Conservation (phyloP, 768 basidiomycete species). For the Tulasnella sp. region DNA sequence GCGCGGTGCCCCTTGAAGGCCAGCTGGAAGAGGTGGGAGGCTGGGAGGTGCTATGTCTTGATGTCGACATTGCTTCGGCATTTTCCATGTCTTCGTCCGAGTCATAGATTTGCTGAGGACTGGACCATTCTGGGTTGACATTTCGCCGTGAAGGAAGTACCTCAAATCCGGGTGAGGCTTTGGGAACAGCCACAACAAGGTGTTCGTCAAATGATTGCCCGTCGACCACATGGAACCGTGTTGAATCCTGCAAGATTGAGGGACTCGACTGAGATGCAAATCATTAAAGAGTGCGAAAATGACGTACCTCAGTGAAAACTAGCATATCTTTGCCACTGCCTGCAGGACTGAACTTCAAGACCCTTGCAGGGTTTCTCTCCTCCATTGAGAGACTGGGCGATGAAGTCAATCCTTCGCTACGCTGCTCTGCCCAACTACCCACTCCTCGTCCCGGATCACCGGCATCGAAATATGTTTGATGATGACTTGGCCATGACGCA, state of each 20-base stretch:
- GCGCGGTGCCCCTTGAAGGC: background rate
- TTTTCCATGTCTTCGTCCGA: background rate
- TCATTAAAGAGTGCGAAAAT: background rate
- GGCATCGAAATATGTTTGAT: constrained; percentile 46
- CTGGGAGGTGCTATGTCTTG: background rate
- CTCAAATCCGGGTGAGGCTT: background rate
- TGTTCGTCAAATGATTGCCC: constrained; percentile 65
- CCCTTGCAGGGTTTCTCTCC: constrained; percentile 45
- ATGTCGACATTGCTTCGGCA: background rate
- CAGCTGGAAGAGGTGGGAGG: background rate
- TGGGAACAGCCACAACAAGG: constrained; percentile 22
- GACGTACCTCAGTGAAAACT: constrained; percentile 77
- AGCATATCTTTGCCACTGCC: constrained; percentile 60
- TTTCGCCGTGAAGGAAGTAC: background rate
- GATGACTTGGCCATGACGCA: constrained; percentile 24
- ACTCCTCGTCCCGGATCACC: constrained; percentile 53
- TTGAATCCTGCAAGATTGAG: constrained; percentile 51
- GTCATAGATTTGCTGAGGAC: background rate
- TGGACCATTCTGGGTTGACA: background rate
- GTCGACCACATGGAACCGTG: constrained; percentile 71
- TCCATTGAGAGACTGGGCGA: constrained; percentile 25
- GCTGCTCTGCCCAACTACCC: constrained; percentile 29
- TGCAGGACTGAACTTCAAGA: constrained; percentile 70
- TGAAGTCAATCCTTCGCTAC: background rate
- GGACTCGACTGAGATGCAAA: constrained; percentile 1